Evolutionary conservation across 2,329 filamentous ascomycete species (phyloP).

Genomic region (Chlorencoelia australis): DNA sequence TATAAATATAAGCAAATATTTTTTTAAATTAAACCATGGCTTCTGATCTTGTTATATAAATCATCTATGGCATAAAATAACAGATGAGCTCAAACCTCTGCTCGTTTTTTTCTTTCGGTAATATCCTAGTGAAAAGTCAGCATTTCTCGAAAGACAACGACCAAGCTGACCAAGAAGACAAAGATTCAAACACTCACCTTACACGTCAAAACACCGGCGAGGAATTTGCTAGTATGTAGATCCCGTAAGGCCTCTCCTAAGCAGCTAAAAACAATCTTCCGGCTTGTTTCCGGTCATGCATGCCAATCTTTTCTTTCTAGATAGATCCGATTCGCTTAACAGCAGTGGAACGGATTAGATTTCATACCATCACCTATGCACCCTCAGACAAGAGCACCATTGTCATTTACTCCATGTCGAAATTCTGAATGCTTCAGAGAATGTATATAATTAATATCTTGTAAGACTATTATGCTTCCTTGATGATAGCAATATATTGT

Average conservation of each 20-base stretch:
- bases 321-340: too few species aligned
- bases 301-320: conserved; percentile 48
- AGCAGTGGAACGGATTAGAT: too few species aligned
- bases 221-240: conserved; percentile 56
- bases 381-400: too few species aligned
- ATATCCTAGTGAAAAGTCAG: too few species aligned
- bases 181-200: too few species aligned
- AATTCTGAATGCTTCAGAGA: conserved; percentile 52
- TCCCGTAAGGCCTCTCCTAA: conserved; percentile 59
- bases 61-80: conserved; percentile 60
- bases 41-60: conserved; percentile 65
- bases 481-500: too few species aligned
- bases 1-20: too few species aligned
- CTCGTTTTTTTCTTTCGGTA: conserved; percentile 61
- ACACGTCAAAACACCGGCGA: conserved; percentile 53
- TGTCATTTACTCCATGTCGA: too few species aligned
- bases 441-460: conserved; percentile 50
- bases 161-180: conserved; percentile 64
- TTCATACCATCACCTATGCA: too few species aligned
- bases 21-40: too few species aligned
- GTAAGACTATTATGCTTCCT: too few species aligned
- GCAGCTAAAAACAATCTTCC: conserved; percentile 51
- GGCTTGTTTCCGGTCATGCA: conserved; percentile 45
- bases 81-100: conserved; percentile 66
- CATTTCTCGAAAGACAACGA: too few species aligned